Evolutionary conservation across 1,284 basidiomycete species (phyloP), one percentile per base, ranked within the genome.

Genomic region (Hymenochaete sp.): DNA sequence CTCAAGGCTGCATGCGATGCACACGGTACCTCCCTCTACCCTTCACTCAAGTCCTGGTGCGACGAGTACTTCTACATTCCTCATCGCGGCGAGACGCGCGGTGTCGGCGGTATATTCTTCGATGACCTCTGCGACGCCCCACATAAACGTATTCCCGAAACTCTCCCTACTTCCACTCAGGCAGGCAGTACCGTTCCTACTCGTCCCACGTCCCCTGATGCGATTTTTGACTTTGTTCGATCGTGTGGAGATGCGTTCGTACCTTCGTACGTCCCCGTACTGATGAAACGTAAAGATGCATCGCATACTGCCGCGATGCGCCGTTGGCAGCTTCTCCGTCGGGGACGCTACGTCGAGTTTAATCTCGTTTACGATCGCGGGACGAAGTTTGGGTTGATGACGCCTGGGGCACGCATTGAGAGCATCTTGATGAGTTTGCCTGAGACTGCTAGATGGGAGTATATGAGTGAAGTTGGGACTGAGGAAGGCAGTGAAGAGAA

Each of bases 21-120:
- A 32, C 82, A 93, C 62, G 79, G 88, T 38, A 50, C 68, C 2
- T 66, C 69, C 22, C 75, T 95, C 50, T 91, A 92, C 66, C 75
- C 78, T 3, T 66, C 71, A 1, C 93, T 93, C 76, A 98, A 98
- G 64, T 74, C 76, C 55, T 98, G 93, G 92, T 98, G 95, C 68
- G 96, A 98, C 67, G 81, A 90, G 60, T 99, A 99, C 70, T 98
- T 99, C 65, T 84, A 72, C 66, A 83, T 98, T 56, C 73, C 87
- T n/a, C 95, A 98, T 61, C 81, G 95, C n/a, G 67, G 71, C 25
- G 95, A 98, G 67, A 67, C 79, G 1, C 79, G 95, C 19, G 96
- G 96, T 2, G 67, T 99, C 31, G 96, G 96, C 18, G 96, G 96
- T 1, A 72, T 99, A 52, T 98, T 98, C 71, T 96, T 97, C 61